A percentile compares a stretch with the other conserved stretches of the same genome.
These are phyloP conservation scores for Calonectria fujianensis DNA, from an alignment of 2,329 filamentous ascomycete genomes.

Conservation along the genomic window DNA sequence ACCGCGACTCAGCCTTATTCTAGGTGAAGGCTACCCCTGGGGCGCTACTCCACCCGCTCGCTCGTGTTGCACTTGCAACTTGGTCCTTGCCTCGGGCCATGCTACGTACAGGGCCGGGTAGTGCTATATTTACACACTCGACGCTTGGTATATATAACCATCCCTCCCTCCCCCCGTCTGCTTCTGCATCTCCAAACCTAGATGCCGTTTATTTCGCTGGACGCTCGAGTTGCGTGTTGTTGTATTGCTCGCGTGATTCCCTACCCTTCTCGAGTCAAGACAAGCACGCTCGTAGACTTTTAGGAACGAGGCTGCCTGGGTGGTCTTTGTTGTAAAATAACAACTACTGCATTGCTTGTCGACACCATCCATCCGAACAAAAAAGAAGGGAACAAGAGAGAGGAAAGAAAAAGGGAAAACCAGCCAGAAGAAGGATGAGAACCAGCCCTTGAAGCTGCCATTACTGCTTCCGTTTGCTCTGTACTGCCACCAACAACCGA, in stretches of 20 bases:
- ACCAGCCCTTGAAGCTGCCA: slow-evolving; percentile 42
- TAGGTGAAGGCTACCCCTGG: slow-evolving; percentile 44
- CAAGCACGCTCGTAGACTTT: slow-evolving; percentile 46
- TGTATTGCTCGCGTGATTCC: slow-evolving; percentile 54
- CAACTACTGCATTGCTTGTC: background rate
- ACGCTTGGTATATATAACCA: slow-evolving; percentile 52
- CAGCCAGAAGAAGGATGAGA: slow-evolving; percentile 51
- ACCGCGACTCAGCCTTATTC: slow-evolving; percentile 55
- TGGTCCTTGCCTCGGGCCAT: slow-evolving; percentile 40
- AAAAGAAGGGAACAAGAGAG: background rate
- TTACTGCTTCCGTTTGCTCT: slow-evolving; percentile 45
- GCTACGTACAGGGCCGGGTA: slow-evolving; percentile 16
- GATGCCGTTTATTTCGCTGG: slow-evolving; percentile 41
- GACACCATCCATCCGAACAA: slow-evolving; percentile 29
- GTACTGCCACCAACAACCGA: slow-evolving; percentile 40
- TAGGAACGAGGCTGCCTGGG: slow-evolving; percentile 42
- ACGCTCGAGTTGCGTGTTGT: slow-evolving; percentile 44
- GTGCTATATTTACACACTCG: slow-evolving; percentile 49
- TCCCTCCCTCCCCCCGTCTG: slow-evolving; percentile 44
- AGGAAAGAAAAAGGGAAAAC: background rate
- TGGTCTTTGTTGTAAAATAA: slow-evolving; percentile 30
- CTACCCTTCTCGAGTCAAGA: slow-evolving; percentile 11
- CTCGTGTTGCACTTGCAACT: slow-evolving; percentile 45
- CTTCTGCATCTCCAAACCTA: slow-evolving; percentile 44
- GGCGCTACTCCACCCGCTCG: slow-evolving; percentile 47